Evolutionary conservation across 306 rosid species (phyloP).

Genomic region (Pyrus pyrifolia): DNA sequence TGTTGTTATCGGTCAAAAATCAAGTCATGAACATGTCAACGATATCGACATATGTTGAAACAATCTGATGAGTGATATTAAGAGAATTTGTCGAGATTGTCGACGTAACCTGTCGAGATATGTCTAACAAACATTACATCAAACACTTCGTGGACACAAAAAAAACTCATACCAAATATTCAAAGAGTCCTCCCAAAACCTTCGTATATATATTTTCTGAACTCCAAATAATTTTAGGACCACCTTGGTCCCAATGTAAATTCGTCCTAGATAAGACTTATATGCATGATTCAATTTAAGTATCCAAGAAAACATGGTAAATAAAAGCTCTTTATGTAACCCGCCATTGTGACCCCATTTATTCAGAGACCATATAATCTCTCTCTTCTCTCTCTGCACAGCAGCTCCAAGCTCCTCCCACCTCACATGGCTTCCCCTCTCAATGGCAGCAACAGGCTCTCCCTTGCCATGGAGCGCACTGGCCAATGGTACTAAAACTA

Average conservation of each 20-base stretch:
- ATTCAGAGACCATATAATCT: neutral
- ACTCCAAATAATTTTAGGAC: accelerated
- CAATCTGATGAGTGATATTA: too few species aligned
- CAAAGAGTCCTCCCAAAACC: too few species aligned
- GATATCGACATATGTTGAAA: too few species aligned
- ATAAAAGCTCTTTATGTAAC: slow-evolving; percentile 8
- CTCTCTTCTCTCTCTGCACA: neutral
- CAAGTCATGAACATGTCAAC: too few species aligned
- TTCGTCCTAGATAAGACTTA: accelerated
- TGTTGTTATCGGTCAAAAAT: accelerated
- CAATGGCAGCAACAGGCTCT: slow-evolving; percentile 31
- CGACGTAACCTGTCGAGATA: accelerated
- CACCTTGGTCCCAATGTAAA: too few species aligned
- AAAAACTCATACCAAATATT: too few species aligned
- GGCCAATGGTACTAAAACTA: slow-evolving; percentile 56
- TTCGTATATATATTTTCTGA: too few species aligned
- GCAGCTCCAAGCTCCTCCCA: neutral
- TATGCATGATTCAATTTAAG: neutral
- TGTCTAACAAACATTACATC: too few species aligned
- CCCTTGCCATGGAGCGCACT: slow-evolving; percentile 88
- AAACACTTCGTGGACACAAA: too few species aligned
- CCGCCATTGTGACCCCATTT: neutral
- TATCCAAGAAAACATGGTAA: neutral
- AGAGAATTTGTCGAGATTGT: too few species aligned
- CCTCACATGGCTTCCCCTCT: slow-evolving; percentile 40